phyloP scores from a whole-genome alignment of 129 eudicot genomes.

The Rutidosis leptorrhynchoides region DNA sequence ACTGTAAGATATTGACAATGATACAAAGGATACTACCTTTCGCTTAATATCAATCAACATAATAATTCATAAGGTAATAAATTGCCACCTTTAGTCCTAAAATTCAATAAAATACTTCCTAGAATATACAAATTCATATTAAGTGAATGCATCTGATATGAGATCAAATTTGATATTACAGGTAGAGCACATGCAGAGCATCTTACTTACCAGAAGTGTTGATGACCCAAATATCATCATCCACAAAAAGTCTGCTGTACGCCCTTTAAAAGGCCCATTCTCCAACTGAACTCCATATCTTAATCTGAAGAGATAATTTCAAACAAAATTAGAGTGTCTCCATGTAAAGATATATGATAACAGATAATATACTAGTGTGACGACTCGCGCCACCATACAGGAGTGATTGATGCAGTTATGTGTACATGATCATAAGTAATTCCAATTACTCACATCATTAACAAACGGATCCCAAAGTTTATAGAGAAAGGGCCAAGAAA shows the following conservation, averaged over 20 bases:
- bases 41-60: not conserved
- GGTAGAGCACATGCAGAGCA: not conserved
- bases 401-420: not conserved
- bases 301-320: conserved; percentile 14
- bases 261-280: conserved; percentile 74
- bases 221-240: conserved; percentile 84
- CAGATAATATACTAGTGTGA: not conserved
- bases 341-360: not conserved
- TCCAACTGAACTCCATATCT: conserved; percentile 95
- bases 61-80: not conserved
- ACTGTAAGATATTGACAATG: no score
- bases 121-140: not conserved
- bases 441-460: conserved; percentile 72
- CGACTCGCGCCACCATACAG: not conserved
- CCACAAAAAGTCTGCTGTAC: conserved; percentile 87
- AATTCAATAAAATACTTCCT: not conserved
- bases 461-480: conserved; percentile 85
- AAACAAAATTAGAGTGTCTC: conserved; percentile 16
- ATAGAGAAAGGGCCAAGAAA: conserved; percentile 84
- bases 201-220: conserved; percentile 51
- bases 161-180: not conserved
- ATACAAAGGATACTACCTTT: not conserved
- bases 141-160: not conserved
- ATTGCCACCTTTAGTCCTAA: not conserved
- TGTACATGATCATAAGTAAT: not conserved